Evolutionary conservation across 768 basidiomycete genomes (phyloP), one percentile per base, ranked within the genome.

Genomic region (Mycena capillaripes): DNA sequence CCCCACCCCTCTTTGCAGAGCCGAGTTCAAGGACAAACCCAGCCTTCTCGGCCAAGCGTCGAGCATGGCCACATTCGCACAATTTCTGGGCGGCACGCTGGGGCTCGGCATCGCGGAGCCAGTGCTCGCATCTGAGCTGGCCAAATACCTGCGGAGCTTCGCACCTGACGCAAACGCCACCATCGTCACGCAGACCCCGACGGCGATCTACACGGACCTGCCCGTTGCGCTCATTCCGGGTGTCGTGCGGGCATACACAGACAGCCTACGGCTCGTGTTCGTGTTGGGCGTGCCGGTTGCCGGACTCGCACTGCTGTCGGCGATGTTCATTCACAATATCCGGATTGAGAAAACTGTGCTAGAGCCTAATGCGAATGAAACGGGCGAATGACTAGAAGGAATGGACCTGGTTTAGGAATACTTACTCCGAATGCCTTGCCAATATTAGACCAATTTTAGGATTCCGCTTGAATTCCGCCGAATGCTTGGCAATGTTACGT

Each of bases 41-140:
- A 36, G 25, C 46, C 42, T 69, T 9, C 44, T 73, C 16, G 72
- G 62, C 1, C 72, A 73, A 38, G 72, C 72, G 6, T 59, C 66
- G 6, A n/a, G 42, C n/a, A 40, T 73, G 38, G 67, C 62, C 3
- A 25, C 63, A 2, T 69, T 73, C 21, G 67, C 46, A 11, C 72
- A 73, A 46, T 56, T 69, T 23, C 57, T 73, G 9, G 72, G 72
- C 36, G 67, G 67, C 4, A 73, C 67, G 10, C 21, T 73, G 67
- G n/a, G n/a, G n/a, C n/a, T n/a, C n/a, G n/a, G n/a, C n/a, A n/a
- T n/a, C n/a, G n/a, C n/a, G n/a, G n/a, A 68, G 38, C 67, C 72
- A 0, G 67, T 73, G 27, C 50, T 73, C 23, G 52, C 72, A 4
- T 73, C 67, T 2, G 53, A 44, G 52, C 66, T 72, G 6, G 38